phyloP scores from a whole-genome alignment of 805 yeast genomes.

The Lipomyces lipofer region DNA sequence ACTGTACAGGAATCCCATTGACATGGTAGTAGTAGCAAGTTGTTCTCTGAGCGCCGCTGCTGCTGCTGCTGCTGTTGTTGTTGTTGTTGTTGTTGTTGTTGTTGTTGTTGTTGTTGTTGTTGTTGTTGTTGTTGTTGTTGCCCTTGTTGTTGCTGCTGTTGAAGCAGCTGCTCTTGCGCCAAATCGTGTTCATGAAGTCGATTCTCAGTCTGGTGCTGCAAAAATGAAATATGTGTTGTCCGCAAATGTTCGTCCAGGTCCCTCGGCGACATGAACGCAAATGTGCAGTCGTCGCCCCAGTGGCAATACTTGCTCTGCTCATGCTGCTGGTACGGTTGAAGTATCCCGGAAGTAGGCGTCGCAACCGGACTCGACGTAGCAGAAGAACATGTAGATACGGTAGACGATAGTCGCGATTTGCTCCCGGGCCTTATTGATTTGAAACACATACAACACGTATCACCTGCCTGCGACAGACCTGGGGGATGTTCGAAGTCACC shows the following conservation, averaged over 20 bases:
- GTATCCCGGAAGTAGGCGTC: background rate
- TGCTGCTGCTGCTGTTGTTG: background rate
- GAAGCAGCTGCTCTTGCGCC: background rate
- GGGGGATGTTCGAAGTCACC: conserved; percentile 1
- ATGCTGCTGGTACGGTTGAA: background rate
- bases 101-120: conserved; percentile 15
- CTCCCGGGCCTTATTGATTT: background rate
- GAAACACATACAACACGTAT: background rate
- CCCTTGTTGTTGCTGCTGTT: background rate
- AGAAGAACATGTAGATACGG: background rate
- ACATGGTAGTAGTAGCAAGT: conserved; percentile 30
- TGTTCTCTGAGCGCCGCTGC: background rate
- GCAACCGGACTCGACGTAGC: background rate
- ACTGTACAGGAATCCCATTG: conserved; percentile 46
- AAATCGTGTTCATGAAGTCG: conserved; percentile 1
- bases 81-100: conserved; percentile 10
- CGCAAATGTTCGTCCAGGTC: conserved; percentile 29
- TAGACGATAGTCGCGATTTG: background rate
- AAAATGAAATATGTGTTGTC: conserved; percentile 23
- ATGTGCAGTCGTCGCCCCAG: conserved; percentile 32
- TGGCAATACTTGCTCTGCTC: conserved; percentile 14
- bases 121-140: conserved; percentile 5
- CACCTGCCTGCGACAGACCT: background rate
- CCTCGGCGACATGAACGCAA: conserved; percentile 26
- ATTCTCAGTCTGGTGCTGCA: conserved; percentile 20